Conservation (phyloP, 1,284 basidiomycete genomes). For the Irpex lacteus region DNA sequence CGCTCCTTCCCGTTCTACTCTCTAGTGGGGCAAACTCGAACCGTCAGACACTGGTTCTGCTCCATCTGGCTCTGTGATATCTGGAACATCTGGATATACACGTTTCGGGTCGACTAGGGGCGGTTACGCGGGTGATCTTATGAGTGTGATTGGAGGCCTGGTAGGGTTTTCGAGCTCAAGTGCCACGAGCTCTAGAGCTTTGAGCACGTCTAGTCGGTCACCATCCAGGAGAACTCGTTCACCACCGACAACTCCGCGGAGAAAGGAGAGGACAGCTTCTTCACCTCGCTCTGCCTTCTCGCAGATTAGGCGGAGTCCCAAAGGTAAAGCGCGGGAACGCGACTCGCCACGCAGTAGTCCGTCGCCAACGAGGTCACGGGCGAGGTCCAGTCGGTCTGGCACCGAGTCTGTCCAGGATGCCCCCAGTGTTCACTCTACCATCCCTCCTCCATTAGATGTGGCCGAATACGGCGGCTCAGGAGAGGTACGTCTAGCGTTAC, state of each 20-base stretch:
- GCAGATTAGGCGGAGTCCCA: background rate
- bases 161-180: background rate
- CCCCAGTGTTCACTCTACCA: background rate
- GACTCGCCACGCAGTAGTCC: background rate
- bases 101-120: background rate
- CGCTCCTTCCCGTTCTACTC: too few relatives aligned
- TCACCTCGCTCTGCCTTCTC: background rate
- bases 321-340: background rate
- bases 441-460: background rate
- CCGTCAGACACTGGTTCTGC: background rate
- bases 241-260: background rate
- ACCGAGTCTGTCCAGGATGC: background rate
- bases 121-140: background rate
- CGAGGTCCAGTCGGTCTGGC: background rate
- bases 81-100: background rate
- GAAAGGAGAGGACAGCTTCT: background rate
- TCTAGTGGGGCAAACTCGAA: too few relatives aligned
- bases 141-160: background rate
- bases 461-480: background rate
- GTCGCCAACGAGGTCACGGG: background rate
- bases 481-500: background rate
- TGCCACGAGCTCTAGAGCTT: background rate
- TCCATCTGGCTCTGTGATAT: background rate
- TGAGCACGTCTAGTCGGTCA: background rate
- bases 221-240: background rate